Evolutionary conservation across 495 filamentous ascomycete species (phyloP).

Genomic region (Podospora australis): DNA sequence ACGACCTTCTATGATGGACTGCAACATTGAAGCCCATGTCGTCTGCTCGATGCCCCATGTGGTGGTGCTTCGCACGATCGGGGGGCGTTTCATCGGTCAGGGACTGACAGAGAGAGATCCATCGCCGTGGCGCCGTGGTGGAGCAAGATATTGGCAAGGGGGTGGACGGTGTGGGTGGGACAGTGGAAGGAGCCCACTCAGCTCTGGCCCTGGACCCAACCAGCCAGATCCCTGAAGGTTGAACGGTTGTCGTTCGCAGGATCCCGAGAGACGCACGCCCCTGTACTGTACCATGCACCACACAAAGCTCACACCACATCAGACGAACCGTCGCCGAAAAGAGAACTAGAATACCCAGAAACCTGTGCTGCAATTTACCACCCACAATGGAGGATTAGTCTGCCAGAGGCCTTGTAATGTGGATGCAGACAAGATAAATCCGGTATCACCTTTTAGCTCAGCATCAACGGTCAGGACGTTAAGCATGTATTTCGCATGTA

Average conservation of each 20-base stretch:
- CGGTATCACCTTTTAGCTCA: not conserved
- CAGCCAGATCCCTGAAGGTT: not conserved
- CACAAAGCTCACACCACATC: too few relatives aligned
- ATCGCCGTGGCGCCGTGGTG: slow-evolving; percentile 9
- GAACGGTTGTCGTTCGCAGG: slow-evolving; percentile 4
- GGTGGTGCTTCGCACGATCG: slow-evolving; percentile 4
- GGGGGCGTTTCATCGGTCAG: slow-evolving; percentile 7
- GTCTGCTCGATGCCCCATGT: too few relatives aligned
- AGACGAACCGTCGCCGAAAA: slow-evolving; percentile 4
- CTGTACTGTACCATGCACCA: too few relatives aligned
- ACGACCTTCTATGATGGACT: too few relatives aligned
- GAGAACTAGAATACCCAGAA: not conserved
- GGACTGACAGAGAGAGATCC: not conserved
- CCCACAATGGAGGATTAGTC: slow-evolving; percentile 10
- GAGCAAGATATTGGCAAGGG: slow-evolving; percentile 8
- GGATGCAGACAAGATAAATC: not conserved
- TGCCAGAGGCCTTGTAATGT: not conserved
- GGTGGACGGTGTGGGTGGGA: too few relatives aligned
- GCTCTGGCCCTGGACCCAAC: slow-evolving; percentile 6
- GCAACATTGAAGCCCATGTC: too few relatives aligned
- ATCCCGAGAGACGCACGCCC: slow-evolving; percentile 2
- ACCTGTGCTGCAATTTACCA: not conserved
- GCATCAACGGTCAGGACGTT: not conserved
- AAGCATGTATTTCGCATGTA: slow-evolving; percentile 3
- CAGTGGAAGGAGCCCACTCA: too few relatives aligned